phyloP scores from a whole-genome alignment of 2,329 filamentous ascomycete species.

The Phaeomoniella chlamydospora region DNA sequence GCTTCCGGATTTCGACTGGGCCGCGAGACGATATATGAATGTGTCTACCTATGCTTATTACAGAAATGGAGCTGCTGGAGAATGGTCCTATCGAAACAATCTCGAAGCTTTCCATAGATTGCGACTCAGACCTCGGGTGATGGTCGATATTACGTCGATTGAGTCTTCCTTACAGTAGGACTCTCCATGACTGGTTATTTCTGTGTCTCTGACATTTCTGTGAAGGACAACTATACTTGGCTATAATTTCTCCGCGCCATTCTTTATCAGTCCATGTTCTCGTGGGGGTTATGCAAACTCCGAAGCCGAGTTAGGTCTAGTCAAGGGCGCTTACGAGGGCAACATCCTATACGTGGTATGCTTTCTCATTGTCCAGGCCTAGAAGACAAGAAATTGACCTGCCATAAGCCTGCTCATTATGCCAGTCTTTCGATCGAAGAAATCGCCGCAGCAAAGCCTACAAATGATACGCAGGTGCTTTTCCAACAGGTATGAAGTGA shows the following conservation, averaged over 20 bases:
- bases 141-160: constrained; percentile 23
- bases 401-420: constrained; percentile 41
- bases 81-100: constrained; percentile 7
- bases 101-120: constrained; percentile 22
- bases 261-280: constrained; percentile 9
- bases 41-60: constrained; percentile 14
- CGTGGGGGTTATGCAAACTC: constrained; percentile 28
- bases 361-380: neutral
- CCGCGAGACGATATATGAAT: constrained; percentile 5
- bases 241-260: constrained; percentile 6
- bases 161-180: constrained; percentile 9
- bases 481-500: constrained; percentile 1
- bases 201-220: neutral
- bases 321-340: constrained; percentile 8
- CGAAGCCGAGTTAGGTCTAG: constrained; percentile 27
- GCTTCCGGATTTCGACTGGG: constrained; percentile 9
- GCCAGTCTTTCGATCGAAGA: constrained; percentile 30
- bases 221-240: constrained; percentile 13
- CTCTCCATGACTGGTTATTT: neutral
- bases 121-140: constrained; percentile 30
- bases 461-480: neutral
- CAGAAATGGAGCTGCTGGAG: constrained; percentile 9
- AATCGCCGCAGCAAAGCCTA: constrained; percentile 20
- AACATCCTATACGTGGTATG: neutral
- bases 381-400: constrained; percentile 5